Evolutionary conservation across 441 rosid genomes (phyloP).

Genomic region (Syzygium syzygioides): DNA sequence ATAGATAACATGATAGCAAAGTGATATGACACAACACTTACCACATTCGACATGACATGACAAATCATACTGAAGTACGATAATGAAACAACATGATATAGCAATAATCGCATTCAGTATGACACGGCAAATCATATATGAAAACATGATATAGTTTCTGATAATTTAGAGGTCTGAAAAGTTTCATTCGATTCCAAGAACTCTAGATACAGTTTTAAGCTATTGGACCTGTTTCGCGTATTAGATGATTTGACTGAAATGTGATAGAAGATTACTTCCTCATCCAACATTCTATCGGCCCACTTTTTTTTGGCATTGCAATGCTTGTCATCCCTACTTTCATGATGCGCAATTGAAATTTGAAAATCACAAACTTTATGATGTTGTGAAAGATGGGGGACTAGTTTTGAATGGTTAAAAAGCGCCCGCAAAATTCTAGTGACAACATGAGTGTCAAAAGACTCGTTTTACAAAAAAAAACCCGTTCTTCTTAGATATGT

Average conservation of each 20-base stretch:
- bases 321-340: neutral
- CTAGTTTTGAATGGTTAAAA: neutral
- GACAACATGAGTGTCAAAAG: neutral
- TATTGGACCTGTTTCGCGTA: neutral
- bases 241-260: neutral
- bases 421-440: neutral
- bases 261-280: neutral
- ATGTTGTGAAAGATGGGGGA: neutral
- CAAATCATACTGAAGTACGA: no score
- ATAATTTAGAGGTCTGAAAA: neutral
- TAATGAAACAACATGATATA: neutral
- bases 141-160: neutral
- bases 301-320: neutral
- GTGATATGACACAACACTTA: no score
- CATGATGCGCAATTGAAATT: neutral
- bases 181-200: neutral
- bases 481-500: neutral
- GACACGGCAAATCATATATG: no score
- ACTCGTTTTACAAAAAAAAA: neutral
- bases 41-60: no score
- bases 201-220: neutral
- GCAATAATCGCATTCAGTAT: no score
- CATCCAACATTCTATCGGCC: neutral
- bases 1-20: no score
- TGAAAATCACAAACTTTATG: no score